Conservation (phyloP, 345 rosid species). For the Heritiera littoralis region DNA sequence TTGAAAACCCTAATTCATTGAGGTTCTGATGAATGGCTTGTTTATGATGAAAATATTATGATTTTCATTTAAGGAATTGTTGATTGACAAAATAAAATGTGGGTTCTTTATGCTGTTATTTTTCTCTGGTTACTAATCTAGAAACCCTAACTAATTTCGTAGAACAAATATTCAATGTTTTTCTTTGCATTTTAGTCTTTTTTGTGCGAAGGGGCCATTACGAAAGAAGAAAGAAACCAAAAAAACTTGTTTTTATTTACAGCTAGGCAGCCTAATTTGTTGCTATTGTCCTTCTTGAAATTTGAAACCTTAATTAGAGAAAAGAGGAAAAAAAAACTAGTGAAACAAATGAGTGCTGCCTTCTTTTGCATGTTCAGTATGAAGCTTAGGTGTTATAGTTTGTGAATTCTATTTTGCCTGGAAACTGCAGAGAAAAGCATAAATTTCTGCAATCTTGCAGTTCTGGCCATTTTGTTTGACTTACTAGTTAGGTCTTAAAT, state of each 20-base stretch:
- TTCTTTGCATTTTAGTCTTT: background rate
- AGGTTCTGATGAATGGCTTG: background rate
- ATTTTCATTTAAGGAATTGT: background rate
- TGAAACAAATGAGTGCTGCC: background rate
- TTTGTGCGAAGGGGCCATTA: background rate
- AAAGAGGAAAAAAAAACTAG: background rate
- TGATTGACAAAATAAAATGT: background rate
- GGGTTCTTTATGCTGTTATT: background rate
- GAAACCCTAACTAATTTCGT: background rate
- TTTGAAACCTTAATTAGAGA: background rate
- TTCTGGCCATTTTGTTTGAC: no score
- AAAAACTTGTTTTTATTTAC: background rate
- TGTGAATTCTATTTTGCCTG: background rate
- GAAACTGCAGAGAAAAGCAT: no score
- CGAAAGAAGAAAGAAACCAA: background rate
- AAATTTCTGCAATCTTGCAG: no score
- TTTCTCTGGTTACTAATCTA: background rate
- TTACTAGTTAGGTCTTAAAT: no score
- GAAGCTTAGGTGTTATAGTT: background rate
- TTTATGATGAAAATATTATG: background rate
- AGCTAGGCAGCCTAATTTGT: background rate
- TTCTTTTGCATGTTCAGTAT: background rate
- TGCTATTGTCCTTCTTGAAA: background rate
- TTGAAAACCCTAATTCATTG: background rate
- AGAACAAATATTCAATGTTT: background rate